phyloP scores from a whole-genome alignment of 345 rosid species.

The Camelina laxa region DNA sequence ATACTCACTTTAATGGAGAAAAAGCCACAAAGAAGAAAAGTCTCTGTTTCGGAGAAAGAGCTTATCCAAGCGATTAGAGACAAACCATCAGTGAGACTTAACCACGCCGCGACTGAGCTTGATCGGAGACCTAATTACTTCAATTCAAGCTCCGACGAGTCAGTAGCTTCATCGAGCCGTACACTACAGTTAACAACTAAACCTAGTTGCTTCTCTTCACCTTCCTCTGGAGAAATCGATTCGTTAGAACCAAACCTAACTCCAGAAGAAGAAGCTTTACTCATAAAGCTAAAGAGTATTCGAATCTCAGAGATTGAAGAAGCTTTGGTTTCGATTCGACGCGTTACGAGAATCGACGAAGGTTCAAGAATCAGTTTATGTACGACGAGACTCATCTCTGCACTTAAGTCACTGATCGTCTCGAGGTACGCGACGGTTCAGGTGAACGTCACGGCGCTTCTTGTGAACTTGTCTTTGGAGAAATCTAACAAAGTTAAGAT shows the following conservation, averaged over 20 bases:
- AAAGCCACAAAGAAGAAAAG: slow-evolving; percentile 6
- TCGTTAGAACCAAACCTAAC: slow-evolving; percentile 39
- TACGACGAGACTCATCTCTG: slow-evolving; percentile 56
- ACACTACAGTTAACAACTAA: slow-evolving; percentile 55
- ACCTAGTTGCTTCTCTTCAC: slow-evolving; percentile 71
- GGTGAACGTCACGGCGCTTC: slow-evolving; percentile 70
- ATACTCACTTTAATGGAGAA: slow-evolving; percentile 50
- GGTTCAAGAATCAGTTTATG: slow-evolving; percentile 58
- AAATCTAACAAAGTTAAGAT: slow-evolving; percentile 74
- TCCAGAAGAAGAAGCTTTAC: slow-evolving; percentile 58
- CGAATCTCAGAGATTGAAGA: slow-evolving; percentile 64
- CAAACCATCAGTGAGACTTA: slow-evolving; percentile 46
- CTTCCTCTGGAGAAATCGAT: slow-evolving; percentile 64
- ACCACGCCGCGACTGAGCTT: slow-evolving; percentile 57
- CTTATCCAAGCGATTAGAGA: slow-evolving; percentile 47
- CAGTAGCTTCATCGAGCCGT: slow-evolving; percentile 44
- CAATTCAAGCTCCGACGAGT: slow-evolving; percentile 63
- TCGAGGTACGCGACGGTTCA: slow-evolving; percentile 70
- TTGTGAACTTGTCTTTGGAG: slow-evolving; percentile 80
- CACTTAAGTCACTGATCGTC: slow-evolving; percentile 51
- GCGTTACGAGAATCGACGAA: slow-evolving; percentile 59
- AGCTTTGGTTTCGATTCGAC: slow-evolving; percentile 58
- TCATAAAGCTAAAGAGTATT: slow-evolving; percentile 57
- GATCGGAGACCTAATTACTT: slow-evolving; percentile 48
- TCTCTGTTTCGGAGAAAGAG: slow-evolving; percentile 41